phyloP scores from a whole-genome alignment of 306 rosid species.

The Prunus armeniaca region DNA sequence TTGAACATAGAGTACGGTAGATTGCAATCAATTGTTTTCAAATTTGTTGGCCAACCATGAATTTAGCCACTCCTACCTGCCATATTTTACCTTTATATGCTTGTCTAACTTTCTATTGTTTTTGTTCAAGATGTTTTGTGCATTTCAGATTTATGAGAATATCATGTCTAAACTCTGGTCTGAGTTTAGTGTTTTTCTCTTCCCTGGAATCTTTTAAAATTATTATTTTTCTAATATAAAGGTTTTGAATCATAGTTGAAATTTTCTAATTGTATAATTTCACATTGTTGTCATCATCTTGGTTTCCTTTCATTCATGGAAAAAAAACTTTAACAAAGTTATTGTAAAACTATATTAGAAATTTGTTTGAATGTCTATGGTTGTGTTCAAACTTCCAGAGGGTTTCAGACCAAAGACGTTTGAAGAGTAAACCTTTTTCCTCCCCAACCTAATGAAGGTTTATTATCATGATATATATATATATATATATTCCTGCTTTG shows the following conservation, averaged over 20 bases:
- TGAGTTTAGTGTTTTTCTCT: neutral
- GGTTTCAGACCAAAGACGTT: constrained; percentile 19
- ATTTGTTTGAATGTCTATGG: neutral
- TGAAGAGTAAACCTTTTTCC: constrained; percentile 25
- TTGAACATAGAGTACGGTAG: constrained; percentile 19
- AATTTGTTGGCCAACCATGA: constrained; percentile 59
- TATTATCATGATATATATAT: neutral
- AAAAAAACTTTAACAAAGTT: neutral
- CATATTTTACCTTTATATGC: constrained; percentile 7
- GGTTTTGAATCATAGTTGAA: constrained; percentile 14
- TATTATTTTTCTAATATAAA: constrained; percentile 6
- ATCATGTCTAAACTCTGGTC: constrained; percentile 5
- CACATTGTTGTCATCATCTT: neutral
- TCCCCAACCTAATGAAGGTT: constrained; percentile 26
- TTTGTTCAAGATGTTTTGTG: neutral
- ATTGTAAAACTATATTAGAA: neutral
- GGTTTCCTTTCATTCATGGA: neutral
- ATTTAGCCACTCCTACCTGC: constrained; percentile 34
- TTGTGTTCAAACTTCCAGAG: neutral
- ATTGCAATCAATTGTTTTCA: constrained; percentile 28
- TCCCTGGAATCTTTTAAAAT: neutral
- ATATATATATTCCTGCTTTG: constrained; percentile 4
- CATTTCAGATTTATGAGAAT: constrained; percentile 6
- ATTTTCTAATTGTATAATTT: neutral
- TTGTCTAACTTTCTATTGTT: neutral